A percentile compares a stretch with the other conserved stretches of the same genome.
Conservation (phyloP, 2,329 filamentous ascomycete species). For the Beauveria sp. region DNA sequence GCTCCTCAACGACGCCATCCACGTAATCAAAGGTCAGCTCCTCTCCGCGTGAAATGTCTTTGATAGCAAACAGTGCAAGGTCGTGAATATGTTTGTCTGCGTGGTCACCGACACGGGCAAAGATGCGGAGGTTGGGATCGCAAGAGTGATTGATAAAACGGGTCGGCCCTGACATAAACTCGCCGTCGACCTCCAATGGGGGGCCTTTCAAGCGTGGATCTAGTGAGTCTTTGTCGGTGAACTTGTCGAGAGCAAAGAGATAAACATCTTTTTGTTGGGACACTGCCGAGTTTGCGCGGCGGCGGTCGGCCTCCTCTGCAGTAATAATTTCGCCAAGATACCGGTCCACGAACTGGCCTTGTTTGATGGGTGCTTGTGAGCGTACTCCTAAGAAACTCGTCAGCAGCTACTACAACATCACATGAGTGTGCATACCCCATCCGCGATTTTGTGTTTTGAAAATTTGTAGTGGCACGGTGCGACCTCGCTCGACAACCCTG, state of each 20-base stretch:
- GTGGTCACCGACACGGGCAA: constrained; percentile 70
- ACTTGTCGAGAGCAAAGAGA: constrained; percentile 77
- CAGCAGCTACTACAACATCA: not conserved
- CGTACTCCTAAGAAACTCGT: constrained; percentile 44
- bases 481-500: constrained; percentile 66
- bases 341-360: constrained; percentile 71
- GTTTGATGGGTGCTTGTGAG: constrained; percentile 54
- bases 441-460: constrained; percentile 67
- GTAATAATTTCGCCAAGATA: constrained; percentile 70
- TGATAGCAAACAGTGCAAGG: constrained; percentile 65
- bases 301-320: constrained; percentile 53
- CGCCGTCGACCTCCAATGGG: constrained; percentile 59
- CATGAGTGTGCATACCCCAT: constrained; percentile 51
- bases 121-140: constrained; percentile 71
- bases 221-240: constrained; percentile 49
- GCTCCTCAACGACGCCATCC: constrained; percentile 50
- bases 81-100: constrained; percentile 69
- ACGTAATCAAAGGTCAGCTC: constrained; percentile 79
- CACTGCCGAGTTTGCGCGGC: constrained; percentile 49
- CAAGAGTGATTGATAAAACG: constrained; percentile 81
- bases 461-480: constrained; percentile 64
- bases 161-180: constrained; percentile 70
- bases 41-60: constrained; percentile 55
- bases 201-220: constrained; percentile 49
- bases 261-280: constrained; percentile 67